Conservation (phyloP, 2,329 filamentous ascomycete genomes). For the Aspergillus chevalieri region DNA sequence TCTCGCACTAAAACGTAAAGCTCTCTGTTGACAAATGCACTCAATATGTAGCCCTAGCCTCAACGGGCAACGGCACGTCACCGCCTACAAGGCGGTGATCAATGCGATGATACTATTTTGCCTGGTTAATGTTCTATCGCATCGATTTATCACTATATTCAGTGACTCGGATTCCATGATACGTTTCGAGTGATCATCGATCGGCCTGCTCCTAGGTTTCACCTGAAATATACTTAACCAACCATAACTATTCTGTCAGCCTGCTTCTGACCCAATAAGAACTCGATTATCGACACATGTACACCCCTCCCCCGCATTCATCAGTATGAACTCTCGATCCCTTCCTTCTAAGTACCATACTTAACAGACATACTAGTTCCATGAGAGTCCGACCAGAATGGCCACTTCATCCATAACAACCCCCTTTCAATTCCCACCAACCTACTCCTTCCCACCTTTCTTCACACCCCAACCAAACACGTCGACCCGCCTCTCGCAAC, state of each 20-base stretch:
- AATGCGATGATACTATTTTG: too few species aligned
- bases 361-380: too few species aligned
- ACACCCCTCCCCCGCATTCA: neutral
- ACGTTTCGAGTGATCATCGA: neutral
- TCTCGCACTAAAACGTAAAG: too few species aligned
- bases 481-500: conserved; percentile 44
- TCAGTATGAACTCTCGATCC: neutral
- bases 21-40: too few species aligned
- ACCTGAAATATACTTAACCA: too few species aligned
- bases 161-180: neutral
- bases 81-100: too few species aligned
- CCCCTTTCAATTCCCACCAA: conserved; percentile 35
- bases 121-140: too few species aligned
- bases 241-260: too few species aligned
- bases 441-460: conserved; percentile 50
- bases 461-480: conserved; percentile 44
- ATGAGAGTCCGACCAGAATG: neutral
- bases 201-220: neutral
- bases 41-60: too few species aligned
- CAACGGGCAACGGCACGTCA: too few species aligned
- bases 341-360: too few species aligned
- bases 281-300: neutral
- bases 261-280: too few species aligned
- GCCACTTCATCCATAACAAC: conserved; percentile 3
- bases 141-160: neutral